Conservation (phyloP, 768 basidiomycete genomes). For the Psilocybe cyanescens region DNA sequence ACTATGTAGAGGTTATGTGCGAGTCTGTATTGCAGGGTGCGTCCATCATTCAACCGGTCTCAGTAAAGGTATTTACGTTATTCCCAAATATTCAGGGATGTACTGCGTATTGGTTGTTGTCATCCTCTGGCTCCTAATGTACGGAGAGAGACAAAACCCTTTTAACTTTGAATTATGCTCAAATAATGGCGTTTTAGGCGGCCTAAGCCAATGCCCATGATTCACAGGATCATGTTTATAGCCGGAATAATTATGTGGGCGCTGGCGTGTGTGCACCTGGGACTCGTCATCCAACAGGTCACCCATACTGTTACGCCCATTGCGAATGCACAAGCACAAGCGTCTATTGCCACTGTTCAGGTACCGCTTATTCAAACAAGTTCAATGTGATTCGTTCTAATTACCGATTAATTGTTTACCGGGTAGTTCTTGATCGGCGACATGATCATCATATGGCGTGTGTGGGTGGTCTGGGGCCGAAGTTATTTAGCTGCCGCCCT, state of each 20-base stretch:
- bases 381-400: neutral
- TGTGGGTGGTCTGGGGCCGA: slow-evolving; percentile 9
- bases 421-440: slow-evolving; percentile 10
- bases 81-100: neutral
- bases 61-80: neutral
- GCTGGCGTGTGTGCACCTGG: slow-evolving; percentile 8
- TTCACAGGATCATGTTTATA: slow-evolving; percentile 6
- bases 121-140: slow-evolving; percentile 6
- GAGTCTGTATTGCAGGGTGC: slow-evolving; percentile 8
- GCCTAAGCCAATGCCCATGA: slow-evolving; percentile 2
- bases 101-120: slow-evolving; percentile 3
- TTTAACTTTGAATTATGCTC: too few species aligned
- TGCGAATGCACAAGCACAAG: slow-evolving; percentile 8
- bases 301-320: slow-evolving; percentile 8
- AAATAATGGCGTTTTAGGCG: neutral
- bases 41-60: neutral
- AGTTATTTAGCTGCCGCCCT: slow-evolving; percentile 3
- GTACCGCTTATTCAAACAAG: neutral
- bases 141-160: too few species aligned
- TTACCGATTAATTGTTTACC: neutral
- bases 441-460: slow-evolving; percentile 13
- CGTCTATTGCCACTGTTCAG: slow-evolving; percentile 7
- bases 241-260: slow-evolving; percentile 8
- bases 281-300: slow-evolving; percentile 11
- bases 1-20: slow-evolving; percentile 11